Conservation (phyloP, 345 rosid species). For the Stellera chamaejasme region DNA sequence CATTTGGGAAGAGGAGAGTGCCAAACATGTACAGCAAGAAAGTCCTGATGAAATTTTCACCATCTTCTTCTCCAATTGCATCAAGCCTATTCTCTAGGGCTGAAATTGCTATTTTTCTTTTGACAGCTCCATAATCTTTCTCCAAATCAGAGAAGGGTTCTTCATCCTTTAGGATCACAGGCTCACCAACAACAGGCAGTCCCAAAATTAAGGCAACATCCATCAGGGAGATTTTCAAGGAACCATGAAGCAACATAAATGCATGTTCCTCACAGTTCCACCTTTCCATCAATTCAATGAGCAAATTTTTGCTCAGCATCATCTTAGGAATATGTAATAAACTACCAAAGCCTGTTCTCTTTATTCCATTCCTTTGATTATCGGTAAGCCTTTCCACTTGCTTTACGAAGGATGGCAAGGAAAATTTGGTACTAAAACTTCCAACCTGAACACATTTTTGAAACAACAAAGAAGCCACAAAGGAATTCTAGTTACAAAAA, state of each 20-base stretch:
- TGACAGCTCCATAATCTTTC: constrained; percentile 26
- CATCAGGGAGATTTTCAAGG: constrained; percentile 16
- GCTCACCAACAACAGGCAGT: constrained; percentile 20
- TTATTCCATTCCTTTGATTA: constrained; percentile 21
- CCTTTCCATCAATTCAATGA: constrained; percentile 33
- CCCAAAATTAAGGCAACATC: constrained; percentile 39
- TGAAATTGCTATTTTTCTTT: constrained; percentile 28
- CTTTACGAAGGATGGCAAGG: constrained; percentile 29
- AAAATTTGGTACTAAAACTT: constrained; percentile 32
- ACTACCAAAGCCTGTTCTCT: constrained; percentile 29
- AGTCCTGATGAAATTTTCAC: constrained; percentile 31
- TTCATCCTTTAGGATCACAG: constrained; percentile 20
- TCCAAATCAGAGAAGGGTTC: constrained; percentile 34
- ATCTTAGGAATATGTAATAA: constrained; percentile 26
- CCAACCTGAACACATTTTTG: constrained; percentile 20
- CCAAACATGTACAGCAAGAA: constrained; percentile 31
- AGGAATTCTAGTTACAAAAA: no score
- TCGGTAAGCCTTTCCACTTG: constrained; percentile 26
- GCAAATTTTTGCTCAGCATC: constrained; percentile 30
- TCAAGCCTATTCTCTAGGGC: constrained; percentile 29
- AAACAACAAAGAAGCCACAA: not conserved
- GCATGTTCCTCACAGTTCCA: constrained; percentile 23
- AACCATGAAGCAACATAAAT: constrained; percentile 19
- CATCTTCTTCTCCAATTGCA: constrained; percentile 21
- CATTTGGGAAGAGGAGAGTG: constrained; percentile 27